Evolutionary conservation across 2,329 filamentous ascomycete genomes (phyloP), one percentile per base, ranked within the genome.

Genomic region (Aspergillus fumigatus): DNA sequence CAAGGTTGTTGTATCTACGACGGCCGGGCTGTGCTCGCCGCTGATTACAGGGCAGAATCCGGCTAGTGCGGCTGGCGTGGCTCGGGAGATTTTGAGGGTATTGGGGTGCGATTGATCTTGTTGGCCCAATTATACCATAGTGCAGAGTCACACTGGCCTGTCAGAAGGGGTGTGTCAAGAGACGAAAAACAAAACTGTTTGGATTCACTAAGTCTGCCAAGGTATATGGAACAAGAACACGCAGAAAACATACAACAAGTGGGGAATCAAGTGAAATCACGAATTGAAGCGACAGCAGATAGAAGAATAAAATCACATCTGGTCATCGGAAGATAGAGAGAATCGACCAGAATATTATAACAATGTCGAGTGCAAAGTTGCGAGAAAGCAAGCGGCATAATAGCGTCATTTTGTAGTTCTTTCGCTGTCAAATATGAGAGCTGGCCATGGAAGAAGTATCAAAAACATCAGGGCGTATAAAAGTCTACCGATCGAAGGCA

Each of bases 41-140:
- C 59, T 81, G 59, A 78, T 81, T 51, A 81, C 79, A 0, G 79
- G 79, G 0, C 79, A 81, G 69, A 81, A 81, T 56, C 77, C 78
- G 1, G 68, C 71, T 5, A 78, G 74, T 64, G 78, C 77, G 9
- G 68, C 65, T 1, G 73, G 64, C 0, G 71, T 80, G 38, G 79
- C 73, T 0, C 70, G 78, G 66, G 78, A 72, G 17, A 70, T 81
- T 55, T 62, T 76, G 17, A 71, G 73, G 67, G 75, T 58, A 51
- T 54, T 67, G 57, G 62, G 64, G 4, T 38, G 32, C 32, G 32
- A 38, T 38, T 38, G 14, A 38, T 17, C 14, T 38, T 5, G 32
- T 38, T 38, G 32, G 14, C 14, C 11, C 32, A 2, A 35, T 14
- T 35, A 35, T 35, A 17, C 32, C 14, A 35, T 35, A 35, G 11